Base-by-base conservation (phyloP, 768 basidiomycete species). In the Tephrocybe rancida region DNA sequence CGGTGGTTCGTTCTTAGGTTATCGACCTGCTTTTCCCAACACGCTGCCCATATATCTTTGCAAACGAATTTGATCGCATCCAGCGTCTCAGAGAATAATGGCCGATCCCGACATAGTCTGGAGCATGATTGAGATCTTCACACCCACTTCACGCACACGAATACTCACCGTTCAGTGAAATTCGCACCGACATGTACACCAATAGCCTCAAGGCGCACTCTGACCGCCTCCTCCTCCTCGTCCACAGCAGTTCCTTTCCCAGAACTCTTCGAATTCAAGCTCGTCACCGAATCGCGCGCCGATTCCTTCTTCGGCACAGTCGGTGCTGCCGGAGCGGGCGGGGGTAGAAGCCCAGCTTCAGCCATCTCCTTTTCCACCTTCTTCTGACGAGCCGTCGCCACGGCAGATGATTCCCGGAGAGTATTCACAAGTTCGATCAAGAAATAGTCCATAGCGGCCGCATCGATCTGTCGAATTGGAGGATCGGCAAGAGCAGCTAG, bases 51-150 rank as follows among this genome's bases (percentile, higher is more conserved):
- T n/a, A 98, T 73, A 52, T 98, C 95, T 65, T 98, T 98, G 74
- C 95, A 98, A 52, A 98, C 80, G 64, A 97, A 97, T 69, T 98
- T 97, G 73, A 98, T 86, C 9, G 83, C 86, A 56, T 98, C 95
- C 6, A 98, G 77, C 0, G 92, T 89, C 65, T 95, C 90, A 0
- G 83, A 69, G 52, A 96, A 91, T 48, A 90, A 77, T 27, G 84
- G 75, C 60, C 87, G 77, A 56, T 92, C 87, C 30, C 87, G 80
- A 65, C 88, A 88, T 53, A 96, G 67, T 57, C 95, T 96, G 62
- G n/a, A n/a, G n/a, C n/a, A 7, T 32, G 24, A 54, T 38, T 14
- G 37, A 19, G 13, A 24, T 25, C 5, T 44, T 14, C 42, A 19
- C 22, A 45, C 19, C 39, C 52, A 30, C 22, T 21, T 6, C 30